Conservation (phyloP, 2,329 filamentous ascomycete species). For the Coniochaeta sp. region DNA sequence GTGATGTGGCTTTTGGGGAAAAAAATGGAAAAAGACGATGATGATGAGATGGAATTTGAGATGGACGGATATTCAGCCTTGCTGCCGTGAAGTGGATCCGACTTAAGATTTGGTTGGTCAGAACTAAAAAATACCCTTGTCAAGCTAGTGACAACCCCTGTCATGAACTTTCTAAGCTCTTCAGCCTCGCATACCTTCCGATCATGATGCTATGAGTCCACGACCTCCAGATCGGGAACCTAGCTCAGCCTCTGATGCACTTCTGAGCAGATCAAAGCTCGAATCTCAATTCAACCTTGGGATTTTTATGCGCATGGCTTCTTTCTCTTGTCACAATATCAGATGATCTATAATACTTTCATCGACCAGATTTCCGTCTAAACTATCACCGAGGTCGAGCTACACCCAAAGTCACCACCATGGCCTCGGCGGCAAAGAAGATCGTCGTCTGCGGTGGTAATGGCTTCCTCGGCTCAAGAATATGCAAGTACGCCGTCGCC, state of each 20-base stretch:
- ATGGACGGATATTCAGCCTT: background rate
- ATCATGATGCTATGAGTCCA: conserved; percentile 1
- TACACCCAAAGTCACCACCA: background rate
- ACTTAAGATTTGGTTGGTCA: background rate
- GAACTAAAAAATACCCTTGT: background rate
- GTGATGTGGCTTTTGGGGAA: conserved; percentile 3
- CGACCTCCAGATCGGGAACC: background rate
- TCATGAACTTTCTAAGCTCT: background rate
- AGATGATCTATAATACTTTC: background rate
- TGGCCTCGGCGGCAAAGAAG: conserved; percentile 59
- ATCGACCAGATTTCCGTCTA: background rate
- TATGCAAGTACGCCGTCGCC: conserved; percentile 82
- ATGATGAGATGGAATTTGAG: background rate
- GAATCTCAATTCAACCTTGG: background rate
- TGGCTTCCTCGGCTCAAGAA: conserved; percentile 80
- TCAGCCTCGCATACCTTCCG: conserved; percentile 1
- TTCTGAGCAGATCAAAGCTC: background rate
- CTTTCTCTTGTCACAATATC: background rate
- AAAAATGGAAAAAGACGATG: background rate
- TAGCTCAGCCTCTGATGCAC: background rate
- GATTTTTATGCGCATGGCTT: background rate
- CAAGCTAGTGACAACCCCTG: background rate
- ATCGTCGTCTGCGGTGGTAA: conserved; percentile 90
- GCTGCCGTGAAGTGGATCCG: background rate
- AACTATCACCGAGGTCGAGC: background rate